A percentile compares a stretch with the other conserved stretches of the same genome.
phyloP scores from a whole-genome alignment of 2,329 filamentous ascomycete species.

The Alternaria novae-zelandiae region DNA sequence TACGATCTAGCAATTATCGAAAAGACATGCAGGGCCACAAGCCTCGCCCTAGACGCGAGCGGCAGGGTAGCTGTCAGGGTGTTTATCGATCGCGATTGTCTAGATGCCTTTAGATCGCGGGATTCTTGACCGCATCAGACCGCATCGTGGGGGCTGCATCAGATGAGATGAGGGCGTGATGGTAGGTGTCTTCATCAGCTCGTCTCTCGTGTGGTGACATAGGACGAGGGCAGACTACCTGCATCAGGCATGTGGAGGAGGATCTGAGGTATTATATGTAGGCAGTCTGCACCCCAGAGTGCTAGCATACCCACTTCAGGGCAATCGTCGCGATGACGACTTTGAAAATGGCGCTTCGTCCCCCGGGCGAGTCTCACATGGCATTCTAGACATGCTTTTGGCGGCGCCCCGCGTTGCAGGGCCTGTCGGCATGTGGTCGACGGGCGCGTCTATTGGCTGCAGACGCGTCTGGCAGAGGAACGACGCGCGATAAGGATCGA shows the following conservation, averaged over 20 bases:
- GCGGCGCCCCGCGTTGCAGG: slow-evolving; percentile 13
- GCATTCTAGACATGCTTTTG: slow-evolving; percentile 8
- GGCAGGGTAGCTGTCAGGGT: slow-evolving; percentile 6
- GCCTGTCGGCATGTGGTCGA: slow-evolving; percentile 13
- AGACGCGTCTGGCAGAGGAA: not conserved
- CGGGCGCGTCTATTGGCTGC: slow-evolving; percentile 7
- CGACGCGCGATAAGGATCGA: slow-evolving; percentile 13
- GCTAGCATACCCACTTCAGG: slow-evolving; percentile 13
- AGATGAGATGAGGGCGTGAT: not conserved
- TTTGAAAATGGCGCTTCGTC: not conserved
- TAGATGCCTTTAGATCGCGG: slow-evolving; percentile 4
- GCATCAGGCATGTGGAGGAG: slow-evolving; percentile 11
- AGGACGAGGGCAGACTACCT: not conserved
- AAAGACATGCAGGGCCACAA: slow-evolving; percentile 9
- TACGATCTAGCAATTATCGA: slow-evolving; percentile 3
- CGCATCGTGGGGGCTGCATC: not conserved
- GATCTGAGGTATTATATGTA: slow-evolving; percentile 14
- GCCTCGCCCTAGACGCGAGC: slow-evolving; percentile 1
- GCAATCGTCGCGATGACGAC: slow-evolving; percentile 12
- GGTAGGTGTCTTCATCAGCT: not conserved
- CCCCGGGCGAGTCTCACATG: slow-evolving; percentile 3
- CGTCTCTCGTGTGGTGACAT: not conserved
- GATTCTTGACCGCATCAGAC: not conserved
- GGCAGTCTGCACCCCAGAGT: slow-evolving; percentile 30
- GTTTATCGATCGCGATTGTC: slow-evolving; percentile 5